Conservation (phyloP, 2,329 filamentous ascomycete genomes). For the Fonsecaea multimorphosa region DNA sequence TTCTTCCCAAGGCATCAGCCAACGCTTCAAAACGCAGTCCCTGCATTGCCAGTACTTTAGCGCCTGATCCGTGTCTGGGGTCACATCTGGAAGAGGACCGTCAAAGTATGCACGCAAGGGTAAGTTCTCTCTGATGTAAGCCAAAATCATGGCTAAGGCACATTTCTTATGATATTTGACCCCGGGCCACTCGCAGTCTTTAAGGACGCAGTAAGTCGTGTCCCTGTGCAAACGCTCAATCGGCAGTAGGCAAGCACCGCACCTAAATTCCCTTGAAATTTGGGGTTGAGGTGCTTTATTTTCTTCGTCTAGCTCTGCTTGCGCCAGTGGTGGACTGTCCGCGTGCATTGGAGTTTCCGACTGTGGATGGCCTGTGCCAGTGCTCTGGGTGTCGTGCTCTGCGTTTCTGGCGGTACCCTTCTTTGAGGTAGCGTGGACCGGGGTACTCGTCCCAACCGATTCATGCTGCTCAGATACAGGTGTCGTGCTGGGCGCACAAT, state of each 20-base stretch:
- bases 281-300: background rate
- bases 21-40: background rate
- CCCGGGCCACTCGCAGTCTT: slow-evolving; percentile 23
- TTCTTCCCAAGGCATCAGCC: background rate
- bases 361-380: background rate
- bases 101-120: background rate
- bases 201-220: slow-evolving; percentile 27
- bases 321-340: background rate
- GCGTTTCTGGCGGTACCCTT: background rate
- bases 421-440: background rate
- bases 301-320: background rate
- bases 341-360: background rate
- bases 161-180: slow-evolving; percentile 34
- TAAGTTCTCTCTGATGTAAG: background rate
- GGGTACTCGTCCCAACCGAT: background rate
- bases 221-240: slow-evolving; percentile 19
- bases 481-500: background rate
- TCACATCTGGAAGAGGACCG: background rate
- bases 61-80: background rate
- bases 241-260: slow-evolving; percentile 28
- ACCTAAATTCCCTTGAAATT: background rate
- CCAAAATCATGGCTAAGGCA: background rate
- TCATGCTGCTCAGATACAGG: background rate
- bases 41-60: background rate
- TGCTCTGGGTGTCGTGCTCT: background rate